Percentiles rank a stretch among this genome's conserved stretches.
Conservation (phyloP, 176 grass and related monocot genomes). For the Thinopyrum elongatum region DNA sequence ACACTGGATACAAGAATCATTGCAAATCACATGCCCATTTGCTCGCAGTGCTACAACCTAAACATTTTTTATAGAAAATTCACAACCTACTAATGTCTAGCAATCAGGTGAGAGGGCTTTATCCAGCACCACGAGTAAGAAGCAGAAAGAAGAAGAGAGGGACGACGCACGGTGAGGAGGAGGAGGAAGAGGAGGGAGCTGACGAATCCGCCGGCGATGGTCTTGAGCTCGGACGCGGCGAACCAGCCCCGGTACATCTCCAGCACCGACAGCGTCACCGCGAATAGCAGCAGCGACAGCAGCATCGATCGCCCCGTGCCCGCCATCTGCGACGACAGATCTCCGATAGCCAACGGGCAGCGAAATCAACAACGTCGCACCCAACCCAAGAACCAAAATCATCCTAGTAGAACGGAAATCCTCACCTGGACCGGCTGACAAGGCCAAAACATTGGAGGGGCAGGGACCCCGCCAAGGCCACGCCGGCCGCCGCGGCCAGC, state of each 20-base stretch:
- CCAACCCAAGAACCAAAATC: background rate
- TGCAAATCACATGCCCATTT: background rate
- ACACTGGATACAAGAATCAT: background rate
- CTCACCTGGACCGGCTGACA: background rate
- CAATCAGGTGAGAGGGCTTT: no score
- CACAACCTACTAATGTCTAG: no score
- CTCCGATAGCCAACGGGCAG: background rate
- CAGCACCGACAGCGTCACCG: conserved; percentile 84
- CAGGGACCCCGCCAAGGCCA: no score
- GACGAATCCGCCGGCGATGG: conserved; percentile 89
- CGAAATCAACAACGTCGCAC: background rate
- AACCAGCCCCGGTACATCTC: conserved; percentile 87
- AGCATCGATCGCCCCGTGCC: conserved; percentile 73
- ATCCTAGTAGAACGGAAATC: background rate
- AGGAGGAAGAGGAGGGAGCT: conserved; percentile 87
- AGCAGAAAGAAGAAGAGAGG: background rate
- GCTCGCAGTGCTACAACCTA: background rate
- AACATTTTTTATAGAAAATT: background rate
- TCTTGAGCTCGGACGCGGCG: conserved; percentile 89
- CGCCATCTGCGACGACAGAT: conserved; percentile 52
- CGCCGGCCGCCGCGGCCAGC: no score
- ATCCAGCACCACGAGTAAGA: no score
- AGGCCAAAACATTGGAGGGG: no score
- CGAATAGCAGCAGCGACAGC: conserved; percentile 75
- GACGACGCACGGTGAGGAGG: conserved; percentile 66